phyloP scores from a whole-genome alignment of 2,329 filamentous ascomycete genomes.

The Pseudopithomyces chartarum region DNA sequence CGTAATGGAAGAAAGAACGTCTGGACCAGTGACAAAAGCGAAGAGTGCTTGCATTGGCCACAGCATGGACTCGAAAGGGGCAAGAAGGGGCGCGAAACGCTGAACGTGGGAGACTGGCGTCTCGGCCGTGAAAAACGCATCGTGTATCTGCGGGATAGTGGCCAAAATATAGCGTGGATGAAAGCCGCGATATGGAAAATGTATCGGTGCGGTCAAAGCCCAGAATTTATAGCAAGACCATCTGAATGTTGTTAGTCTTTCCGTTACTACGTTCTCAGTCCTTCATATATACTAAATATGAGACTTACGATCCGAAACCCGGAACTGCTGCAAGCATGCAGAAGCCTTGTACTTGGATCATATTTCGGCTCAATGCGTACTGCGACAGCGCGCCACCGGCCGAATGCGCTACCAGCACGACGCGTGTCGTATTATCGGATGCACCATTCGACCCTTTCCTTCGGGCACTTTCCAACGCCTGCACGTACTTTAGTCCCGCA shows the following conservation, averaged over 20 bases:
- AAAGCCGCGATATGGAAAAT: conserved; percentile 54
- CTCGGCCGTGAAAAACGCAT: conserved; percentile 57
- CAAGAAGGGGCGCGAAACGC: conserved; percentile 51
- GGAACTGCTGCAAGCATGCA: conserved; percentile 56
- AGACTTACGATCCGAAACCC: conserved; percentile 54
- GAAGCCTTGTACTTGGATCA: conserved; percentile 51
- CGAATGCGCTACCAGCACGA: conserved; percentile 57
- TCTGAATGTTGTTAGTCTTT: conserved; percentile 1
- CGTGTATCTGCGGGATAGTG: conserved; percentile 54
- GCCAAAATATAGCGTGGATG: conserved; percentile 57
- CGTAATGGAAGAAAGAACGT: conserved; percentile 46
- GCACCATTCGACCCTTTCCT: conserved; percentile 3
- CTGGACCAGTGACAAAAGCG: conserved; percentile 49
- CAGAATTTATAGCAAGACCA: conserved; percentile 33
- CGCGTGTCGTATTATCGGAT: conserved; percentile 30
- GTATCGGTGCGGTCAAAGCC: conserved; percentile 25
- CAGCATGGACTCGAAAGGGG: conserved; percentile 58
- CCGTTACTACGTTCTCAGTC: background rate
- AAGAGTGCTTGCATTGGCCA: conserved; percentile 59
- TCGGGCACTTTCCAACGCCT: conserved; percentile 36
- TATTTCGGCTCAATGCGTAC: conserved; percentile 51
- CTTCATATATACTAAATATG: background rate
- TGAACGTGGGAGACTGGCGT: conserved; percentile 49
- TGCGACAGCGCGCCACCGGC: conserved; percentile 59
- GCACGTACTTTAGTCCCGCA: conserved; percentile 44